phyloP scores from a whole-genome alignment of 2,329 filamentous ascomycete species.

The Chaetothyriales sp. region DNA sequence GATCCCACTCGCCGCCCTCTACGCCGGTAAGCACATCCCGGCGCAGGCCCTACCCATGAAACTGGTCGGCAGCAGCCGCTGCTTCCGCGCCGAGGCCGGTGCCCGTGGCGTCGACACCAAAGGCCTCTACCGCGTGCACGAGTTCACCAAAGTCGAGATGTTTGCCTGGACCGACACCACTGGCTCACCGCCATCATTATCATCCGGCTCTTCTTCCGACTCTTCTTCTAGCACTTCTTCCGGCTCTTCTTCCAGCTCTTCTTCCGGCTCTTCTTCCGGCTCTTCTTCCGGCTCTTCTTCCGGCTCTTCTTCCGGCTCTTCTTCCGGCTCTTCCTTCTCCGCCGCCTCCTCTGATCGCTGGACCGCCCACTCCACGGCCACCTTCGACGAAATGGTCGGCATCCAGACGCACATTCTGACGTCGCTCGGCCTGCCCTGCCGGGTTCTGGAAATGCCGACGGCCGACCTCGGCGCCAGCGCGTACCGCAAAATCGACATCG shows the following conservation, averaged over 20 bases:
- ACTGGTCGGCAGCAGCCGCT: constrained; percentile 72
- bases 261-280: too few relatives aligned
- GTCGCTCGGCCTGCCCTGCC: constrained; percentile 66
- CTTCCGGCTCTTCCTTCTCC: too few relatives aligned
- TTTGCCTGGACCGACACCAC: constrained; percentile 65
- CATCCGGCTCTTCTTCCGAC: too few relatives aligned
- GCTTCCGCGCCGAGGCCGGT: constrained; percentile 90
- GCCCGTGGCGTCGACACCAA: constrained; percentile 82
- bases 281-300: too few relatives aligned
- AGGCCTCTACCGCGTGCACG: constrained; percentile 89
- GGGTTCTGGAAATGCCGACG: constrained; percentile 84
- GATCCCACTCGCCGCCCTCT: constrained; percentile 85
- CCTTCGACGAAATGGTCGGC: constrained; percentile 75
- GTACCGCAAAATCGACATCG: constrained; percentile 77
- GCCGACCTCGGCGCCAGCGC: constrained; percentile 82
- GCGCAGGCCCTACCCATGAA: constrained; percentile 58
- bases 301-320: too few relatives aligned
- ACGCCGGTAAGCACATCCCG: constrained; percentile 58
- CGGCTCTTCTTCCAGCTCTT: too few relatives aligned
- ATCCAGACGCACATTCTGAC: constrained; percentile 75
- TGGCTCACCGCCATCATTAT: not conserved
- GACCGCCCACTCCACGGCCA: constrained; percentile 23
- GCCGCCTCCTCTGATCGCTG: not conserved
- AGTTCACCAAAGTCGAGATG: constrained; percentile 97
- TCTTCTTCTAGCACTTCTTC: too few relatives aligned